These are phyloP conservation scores for Spergularia azorica DNA, from an alignment of 179 eudicot species.

Conservation along the genomic window DNA sequence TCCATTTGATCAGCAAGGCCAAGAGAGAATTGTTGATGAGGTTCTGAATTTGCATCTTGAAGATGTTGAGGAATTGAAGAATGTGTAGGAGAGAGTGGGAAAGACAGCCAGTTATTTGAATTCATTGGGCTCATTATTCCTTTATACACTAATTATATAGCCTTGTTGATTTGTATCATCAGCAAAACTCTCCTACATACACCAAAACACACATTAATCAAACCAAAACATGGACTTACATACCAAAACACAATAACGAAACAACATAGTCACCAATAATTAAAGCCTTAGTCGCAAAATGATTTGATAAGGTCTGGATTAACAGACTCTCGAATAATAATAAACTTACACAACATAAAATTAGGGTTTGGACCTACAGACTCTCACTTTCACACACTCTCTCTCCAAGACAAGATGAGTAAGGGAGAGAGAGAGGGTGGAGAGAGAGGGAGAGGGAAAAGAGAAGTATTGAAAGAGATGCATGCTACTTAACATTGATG, in stretches of 20 bases:
- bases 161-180: constrained; percentile 12
- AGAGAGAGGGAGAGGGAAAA: constrained; percentile 12
- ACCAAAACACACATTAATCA: background rate
- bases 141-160: constrained; percentile 9
- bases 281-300: background rate
- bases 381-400: constrained; percentile 3
- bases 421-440: background rate
- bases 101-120: constrained; percentile 89
- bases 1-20: constrained; percentile 71
- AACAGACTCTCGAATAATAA: background rate
- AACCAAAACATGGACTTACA: background rate
- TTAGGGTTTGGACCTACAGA: constrained; percentile 20
- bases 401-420: constrained; percentile 14
- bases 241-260: background rate
- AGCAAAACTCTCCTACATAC: constrained; percentile 28
- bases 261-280: background rate
- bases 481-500: constrained; percentile 29
- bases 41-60: constrained; percentile 33
- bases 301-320: background rate
- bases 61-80: constrained; percentile 61
- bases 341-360: constrained; percentile 5
- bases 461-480: constrained; percentile 17
- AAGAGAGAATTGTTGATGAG: constrained; percentile 69
- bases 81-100: constrained; percentile 79
- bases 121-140: constrained; percentile 50